phyloP scores from a whole-genome alignment of 2,329 filamentous ascomycete species.

The Fusarium paranaense region DNA sequence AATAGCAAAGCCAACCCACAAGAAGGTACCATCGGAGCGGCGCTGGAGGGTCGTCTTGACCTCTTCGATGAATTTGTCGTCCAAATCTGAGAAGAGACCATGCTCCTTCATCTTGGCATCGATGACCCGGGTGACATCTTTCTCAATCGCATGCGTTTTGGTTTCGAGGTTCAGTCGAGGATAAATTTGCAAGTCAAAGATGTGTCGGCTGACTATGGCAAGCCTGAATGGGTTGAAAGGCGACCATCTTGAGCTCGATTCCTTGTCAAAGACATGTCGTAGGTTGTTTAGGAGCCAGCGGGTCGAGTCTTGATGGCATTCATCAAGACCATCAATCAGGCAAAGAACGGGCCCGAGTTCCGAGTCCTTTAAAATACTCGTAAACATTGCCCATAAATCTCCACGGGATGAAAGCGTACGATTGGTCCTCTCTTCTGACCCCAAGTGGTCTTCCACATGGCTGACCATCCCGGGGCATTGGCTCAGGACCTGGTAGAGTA shows the following conservation, averaged over 20 bases:
- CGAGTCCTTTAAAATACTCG: not conserved
- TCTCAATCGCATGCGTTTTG: accelerated
- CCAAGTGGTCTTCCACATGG: not conserved
- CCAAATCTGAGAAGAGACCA: not conserved
- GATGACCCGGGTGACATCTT: not conserved
- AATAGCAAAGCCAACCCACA: not conserved
- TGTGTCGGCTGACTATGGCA: not conserved
- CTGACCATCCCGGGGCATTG: accelerated
- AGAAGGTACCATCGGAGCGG: not conserved
- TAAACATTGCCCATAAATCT: not conserved
- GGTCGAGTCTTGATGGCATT: not conserved
- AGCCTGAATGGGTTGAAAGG: not conserved
- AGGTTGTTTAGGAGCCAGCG: not conserved
- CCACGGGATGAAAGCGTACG: not conserved
- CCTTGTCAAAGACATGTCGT: not conserved
- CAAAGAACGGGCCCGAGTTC: not conserved
- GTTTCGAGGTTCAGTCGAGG: not conserved
- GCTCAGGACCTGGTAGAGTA: not conserved
- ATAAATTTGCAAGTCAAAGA: not conserved
- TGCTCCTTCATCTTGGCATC: not conserved
- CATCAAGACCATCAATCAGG: not conserved
- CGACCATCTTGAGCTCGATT: not conserved
- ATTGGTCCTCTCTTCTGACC: not conserved
- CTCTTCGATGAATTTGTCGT: accelerated
- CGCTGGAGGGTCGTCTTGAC: not conserved